A percentile compares a stretch with the other conserved stretches of the same genome.
Conservation (phyloP, 1,139 yeast genomes). For the Magnusiomyces suaveolens region DNA sequence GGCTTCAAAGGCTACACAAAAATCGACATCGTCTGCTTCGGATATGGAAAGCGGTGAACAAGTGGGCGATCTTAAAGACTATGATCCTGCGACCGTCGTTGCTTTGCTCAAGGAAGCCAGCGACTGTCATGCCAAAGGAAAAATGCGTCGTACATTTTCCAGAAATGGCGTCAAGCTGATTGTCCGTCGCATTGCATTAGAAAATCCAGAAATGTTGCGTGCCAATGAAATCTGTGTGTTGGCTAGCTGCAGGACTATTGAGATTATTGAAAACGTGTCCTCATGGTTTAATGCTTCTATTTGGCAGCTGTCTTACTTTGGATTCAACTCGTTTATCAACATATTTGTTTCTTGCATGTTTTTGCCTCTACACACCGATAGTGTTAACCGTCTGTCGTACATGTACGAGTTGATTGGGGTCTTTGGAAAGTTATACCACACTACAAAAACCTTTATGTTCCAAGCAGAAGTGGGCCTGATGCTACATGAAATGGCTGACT, state of each 20-base stretch:
- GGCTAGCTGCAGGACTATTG: conserved; percentile 21
- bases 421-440: not conserved
- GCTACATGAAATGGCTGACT: not conserved
- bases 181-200: conserved; percentile 6
- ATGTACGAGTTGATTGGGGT: conserved; percentile 1
- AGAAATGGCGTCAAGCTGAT: conserved; percentile 10
- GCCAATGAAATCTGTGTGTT: conserved; percentile 21
- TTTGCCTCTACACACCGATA: not conserved
- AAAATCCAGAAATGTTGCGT: conserved; percentile 19
- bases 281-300: not conserved
- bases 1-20: no score
- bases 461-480: not conserved
- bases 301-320: conserved; percentile 6
- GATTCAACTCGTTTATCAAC: conserved; percentile 22
- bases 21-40: not conserved
- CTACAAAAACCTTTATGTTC: not conserved
- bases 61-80: not conserved
- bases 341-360: conserved; percentile 21
- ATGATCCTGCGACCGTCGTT: not conserved
- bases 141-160: not conserved
- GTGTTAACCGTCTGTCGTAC: not conserved
- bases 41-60: not conserved
- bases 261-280: conserved; percentile 4
- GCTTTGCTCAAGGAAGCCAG: not conserved
- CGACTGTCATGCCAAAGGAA: not conserved